Base-by-base conservation (phyloP, 2,329 filamentous ascomycete species). In the Taxawa tesnikishii region DNA sequence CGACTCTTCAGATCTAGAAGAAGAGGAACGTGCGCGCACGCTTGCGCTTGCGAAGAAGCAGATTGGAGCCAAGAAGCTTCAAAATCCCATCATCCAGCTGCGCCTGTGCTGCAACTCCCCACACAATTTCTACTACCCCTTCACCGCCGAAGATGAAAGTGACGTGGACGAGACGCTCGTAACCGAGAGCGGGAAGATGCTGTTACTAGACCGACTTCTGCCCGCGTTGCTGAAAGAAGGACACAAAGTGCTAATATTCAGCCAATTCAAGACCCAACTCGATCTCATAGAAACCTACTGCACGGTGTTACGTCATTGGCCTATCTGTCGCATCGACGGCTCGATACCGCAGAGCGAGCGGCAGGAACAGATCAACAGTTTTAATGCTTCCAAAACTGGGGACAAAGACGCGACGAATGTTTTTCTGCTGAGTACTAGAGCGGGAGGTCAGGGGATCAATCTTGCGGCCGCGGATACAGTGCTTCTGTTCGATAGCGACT, bases 101-200 rank as follows among this genome's bases (percentile, higher is more conserved):
- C 80, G 90, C 0, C 70, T 94, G 0, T 84, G 83, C 8, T 96
- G 90, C 56, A 94, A 98, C 54, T 83, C 77, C 1, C 90, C 90
- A 0, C 87, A 94, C 56, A 93, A 94, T 50, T 96, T 98, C 54
- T 96, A 93, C 58, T 92, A 85, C 51, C 88, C 90, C 0, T 96
- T 88, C 42, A 58, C 60, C 72, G 66, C 71, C 0, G 63, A 65
- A 5, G 67, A 72, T 11, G 65, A 69, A 2, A 68, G 70, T 2
- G 60, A 64, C n/a, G 59, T 59, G 5, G 85, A 96, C 46, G 81
- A 92, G 49, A 79, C 71, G 1, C 71, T 98, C 5, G 73, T 98
- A 19, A 88, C 80, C 0, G 75, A 83, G 0, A 94, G 85, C 0
- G 90, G 90, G 10, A 98, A 98, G 54, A 94, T 98, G 84, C 71